A percentile compares a stretch with the other conserved stretches of the same genome.
Conservation (phyloP, 768 basidiomycete genomes). For the Fomitopsis pulvina region DNA sequence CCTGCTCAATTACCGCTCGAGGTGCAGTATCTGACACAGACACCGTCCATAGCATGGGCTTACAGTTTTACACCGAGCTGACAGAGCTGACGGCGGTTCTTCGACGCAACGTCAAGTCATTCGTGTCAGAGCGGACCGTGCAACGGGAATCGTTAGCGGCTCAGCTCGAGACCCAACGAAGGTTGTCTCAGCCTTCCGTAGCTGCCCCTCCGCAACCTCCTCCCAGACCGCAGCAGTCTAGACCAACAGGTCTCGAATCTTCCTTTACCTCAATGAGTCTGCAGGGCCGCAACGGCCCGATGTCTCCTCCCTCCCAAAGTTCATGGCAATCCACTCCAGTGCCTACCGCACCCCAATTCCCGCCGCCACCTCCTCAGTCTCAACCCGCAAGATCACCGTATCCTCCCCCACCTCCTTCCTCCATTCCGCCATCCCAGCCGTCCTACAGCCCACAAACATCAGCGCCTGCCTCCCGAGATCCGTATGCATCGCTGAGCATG, state of each 20-base stretch:
- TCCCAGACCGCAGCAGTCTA: conserved; percentile 29
- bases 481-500: conserved; percentile 19
- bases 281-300: conserved; percentile 22
- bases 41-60: conserved; percentile 58
- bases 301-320: conserved; percentile 23
- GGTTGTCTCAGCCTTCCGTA: conserved; percentile 39
- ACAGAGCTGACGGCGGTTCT: conserved; percentile 55
- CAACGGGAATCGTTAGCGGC: conserved; percentile 67
- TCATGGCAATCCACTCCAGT: conserved; percentile 7
- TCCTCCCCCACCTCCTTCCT: conserved; percentile 12
- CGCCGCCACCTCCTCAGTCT: conserved; percentile 13
- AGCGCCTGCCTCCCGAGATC: conserved; percentile 15
- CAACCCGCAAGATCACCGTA: conserved; percentile 10
- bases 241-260: conserved; percentile 30
- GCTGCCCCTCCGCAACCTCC: conserved; percentile 38
- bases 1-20: background rate
- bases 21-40: background rate
- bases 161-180: conserved; percentile 67
- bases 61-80: conserved; percentile 84
- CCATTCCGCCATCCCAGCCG: conserved; percentile 11
- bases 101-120: conserved; percentile 50
- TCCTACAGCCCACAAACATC: conserved; percentile 12
- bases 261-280: conserved; percentile 56
- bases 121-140: conserved; percentile 51
- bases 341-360: conserved; percentile 9